Base-by-base conservation (phyloP, 2,329 filamentous ascomycete species). In the Fusarium sp. region DNA sequence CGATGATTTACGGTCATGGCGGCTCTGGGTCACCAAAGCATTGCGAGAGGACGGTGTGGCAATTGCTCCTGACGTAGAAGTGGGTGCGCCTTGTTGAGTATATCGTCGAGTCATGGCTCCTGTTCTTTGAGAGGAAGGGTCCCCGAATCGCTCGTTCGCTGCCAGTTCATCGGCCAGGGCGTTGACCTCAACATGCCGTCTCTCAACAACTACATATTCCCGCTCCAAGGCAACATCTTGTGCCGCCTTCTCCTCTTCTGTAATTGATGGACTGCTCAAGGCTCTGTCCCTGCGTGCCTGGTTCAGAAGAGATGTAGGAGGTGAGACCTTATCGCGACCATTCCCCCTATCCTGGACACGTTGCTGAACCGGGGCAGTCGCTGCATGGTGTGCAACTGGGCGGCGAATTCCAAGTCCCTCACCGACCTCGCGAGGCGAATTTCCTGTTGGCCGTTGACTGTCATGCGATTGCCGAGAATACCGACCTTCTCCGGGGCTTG, bases 121-220 rank as follows among this genome's bases (percentile, higher is more conserved):
- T 14, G 89, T 84, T 71, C 91, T 88, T 11, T 88, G 86, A 47
- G 89, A 86, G 36, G 84, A 80, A 31, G 73, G 87, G 81, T 68
- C 87, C 83, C 78, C 87, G 28, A 91, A 83, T 56, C 91, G 91
- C 54, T 93, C 93, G 78, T 93, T 96, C 59, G 95, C 93, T 49
- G 94, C 95, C 80, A 99, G 86, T 83, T 98, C 96, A 82, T 99
- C 96, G 28, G 96, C 96, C 78, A 99, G 93, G 6, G 96, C 96
- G 81, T 99, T 98, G 57, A 99, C 96, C 82, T 98, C 96, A 17
- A 99, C 95, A 26, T 95, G 93, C 74, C 93, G 91, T 85, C 98
- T 98, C 84, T 99, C 96, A 18, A 99, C 94, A 33, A 98, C 88
- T 26, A 99, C 96, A 78, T 98, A 99, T 75, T 98, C 96, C 74